These are phyloP conservation scores for Mucor lusitanicus DNA, from an alignment of 371 early-diverging fungal species.

Conservation along the genomic window DNA sequence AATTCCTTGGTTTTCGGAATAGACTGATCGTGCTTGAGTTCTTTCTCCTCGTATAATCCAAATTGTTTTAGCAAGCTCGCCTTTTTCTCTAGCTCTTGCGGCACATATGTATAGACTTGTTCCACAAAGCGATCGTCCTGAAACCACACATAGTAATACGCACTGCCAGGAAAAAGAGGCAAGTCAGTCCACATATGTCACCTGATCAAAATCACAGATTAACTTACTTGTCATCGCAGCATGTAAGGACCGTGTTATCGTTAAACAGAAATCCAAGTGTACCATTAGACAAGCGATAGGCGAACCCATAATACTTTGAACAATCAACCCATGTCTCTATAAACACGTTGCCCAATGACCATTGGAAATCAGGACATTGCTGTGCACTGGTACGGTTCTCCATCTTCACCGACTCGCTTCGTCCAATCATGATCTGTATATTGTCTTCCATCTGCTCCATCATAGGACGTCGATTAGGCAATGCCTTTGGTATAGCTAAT, in stretches of 20 bases:
- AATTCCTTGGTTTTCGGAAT: conserved; percentile 12
- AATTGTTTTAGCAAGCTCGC: background rate
- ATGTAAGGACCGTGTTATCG: conserved; percentile 72
- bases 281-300: conserved; percentile 81
- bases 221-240: conserved; percentile 50
- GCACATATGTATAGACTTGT: conserved; percentile 20
- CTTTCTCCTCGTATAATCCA: background rate
- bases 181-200: background rate
- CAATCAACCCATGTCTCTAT: conserved; percentile 81
- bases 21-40: conserved; percentile 21
- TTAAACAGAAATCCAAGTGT: conserved; percentile 84
- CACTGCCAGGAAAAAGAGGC: background rate
- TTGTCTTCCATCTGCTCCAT: conserved; percentile 23
- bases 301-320: conserved; percentile 78
- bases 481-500: conserved; percentile 5
- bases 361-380: conserved; percentile 5
- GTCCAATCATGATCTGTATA: conserved; percentile 11
- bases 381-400: background rate
- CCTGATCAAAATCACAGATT: background rate
- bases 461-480: conserved; percentile 4
- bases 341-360: conserved; percentile 45
- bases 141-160: conserved; percentile 11
- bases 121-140: conserved; percentile 12
- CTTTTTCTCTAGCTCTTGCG: conserved; percentile 14
- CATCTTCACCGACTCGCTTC: background rate